phyloP scores from a whole-genome alignment of 2,329 filamentous ascomycete genomes.

The Pseudodiploospora longispora region DNA sequence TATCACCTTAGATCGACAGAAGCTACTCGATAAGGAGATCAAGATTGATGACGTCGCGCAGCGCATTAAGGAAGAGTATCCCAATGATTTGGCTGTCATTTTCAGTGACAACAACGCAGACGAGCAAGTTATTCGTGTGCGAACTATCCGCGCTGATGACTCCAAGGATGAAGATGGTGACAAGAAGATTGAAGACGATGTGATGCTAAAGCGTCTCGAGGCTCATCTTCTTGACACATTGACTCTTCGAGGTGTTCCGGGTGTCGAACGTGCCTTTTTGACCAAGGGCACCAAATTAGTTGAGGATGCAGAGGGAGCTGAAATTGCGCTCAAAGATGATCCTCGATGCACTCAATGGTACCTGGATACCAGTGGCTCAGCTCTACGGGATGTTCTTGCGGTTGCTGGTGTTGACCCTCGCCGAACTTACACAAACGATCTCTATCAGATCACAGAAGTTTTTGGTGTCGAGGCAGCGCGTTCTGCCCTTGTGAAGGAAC shows the following conservation, averaged over 20 bases:
- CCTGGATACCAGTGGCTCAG: slow-evolving; percentile 86
- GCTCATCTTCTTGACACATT: slow-evolving; percentile 85
- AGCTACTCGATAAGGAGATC: slow-evolving; percentile 90
- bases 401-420: slow-evolving; percentile 82
- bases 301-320: slow-evolving; percentile 59
- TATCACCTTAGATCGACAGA: slow-evolving; percentile 85
- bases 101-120: slow-evolving; percentile 98
- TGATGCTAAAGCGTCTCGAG: slow-evolving; percentile 86
- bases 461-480: slow-evolving; percentile 95
- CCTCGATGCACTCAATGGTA: slow-evolving; percentile 84
- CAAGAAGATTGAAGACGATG: slow-evolving; percentile 68
- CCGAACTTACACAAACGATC: slow-evolving; percentile 88
- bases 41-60: slow-evolving; percentile 84
- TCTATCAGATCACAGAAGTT: slow-evolving; percentile 88
- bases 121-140: slow-evolving; percentile 86
- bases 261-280: slow-evolving; percentile 87
- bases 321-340: slow-evolving; percentile 67
- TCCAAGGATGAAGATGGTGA: slow-evolving; percentile 63
- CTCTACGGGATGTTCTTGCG: slow-evolving; percentile 73
- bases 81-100: slow-evolving; percentile 78
- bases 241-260: slow-evolving; percentile 81
- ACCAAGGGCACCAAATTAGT: slow-evolving; percentile 68
- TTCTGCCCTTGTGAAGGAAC: slow-evolving; percentile 74
- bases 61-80: slow-evolving; percentile 84
- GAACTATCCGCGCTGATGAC: slow-evolving; percentile 63